These are phyloP conservation scores for Chlorella ohadii DNA, from an alignment of 139 green algal species.

Conservation along the genomic window DNA sequence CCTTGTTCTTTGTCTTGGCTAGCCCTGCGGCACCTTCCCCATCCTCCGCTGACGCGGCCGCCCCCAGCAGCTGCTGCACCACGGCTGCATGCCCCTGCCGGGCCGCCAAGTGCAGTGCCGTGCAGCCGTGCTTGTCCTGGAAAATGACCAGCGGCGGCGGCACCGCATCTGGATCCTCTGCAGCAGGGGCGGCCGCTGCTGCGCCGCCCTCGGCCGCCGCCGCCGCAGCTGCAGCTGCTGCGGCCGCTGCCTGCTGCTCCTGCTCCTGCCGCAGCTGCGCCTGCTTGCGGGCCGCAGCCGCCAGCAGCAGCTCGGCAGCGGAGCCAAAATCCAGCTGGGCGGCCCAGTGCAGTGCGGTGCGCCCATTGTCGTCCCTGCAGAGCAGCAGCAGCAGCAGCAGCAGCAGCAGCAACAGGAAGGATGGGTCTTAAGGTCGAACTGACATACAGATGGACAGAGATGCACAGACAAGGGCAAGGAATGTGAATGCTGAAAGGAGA, in stretches of 20 bases:
- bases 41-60: not conserved
- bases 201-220: not conserved
- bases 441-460: too few species aligned
- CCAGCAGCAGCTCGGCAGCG: slow-evolving; percentile 49
- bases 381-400: not conserved
- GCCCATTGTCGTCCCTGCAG: slow-evolving; percentile 79
- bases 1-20: slow-evolving; percentile 47
- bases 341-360: slow-evolving; percentile 85
- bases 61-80: slow-evolving; percentile 33
- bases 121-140: slow-evolving; percentile 79
- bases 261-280: not conserved
- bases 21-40: not conserved
- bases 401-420: not conserved
- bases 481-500: not conserved
- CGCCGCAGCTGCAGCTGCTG: slow-evolving; percentile 3
- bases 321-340: slow-evolving; percentile 54
- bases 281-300: slow-evolving; percentile 13
- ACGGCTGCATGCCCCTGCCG: slow-evolving; percentile 35
- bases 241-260: not conserved
- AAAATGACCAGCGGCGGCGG: slow-evolving; percentile 34
- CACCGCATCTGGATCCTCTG: not conserved
- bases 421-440: too few species aligned
- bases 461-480: too few species aligned
- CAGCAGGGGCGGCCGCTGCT: not conserved
- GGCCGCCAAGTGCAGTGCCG: slow-evolving; percentile 74